phyloP scores from a whole-genome alignment of 2,329 filamentous ascomycete genomes.

The Fusarium camptoceras region DNA sequence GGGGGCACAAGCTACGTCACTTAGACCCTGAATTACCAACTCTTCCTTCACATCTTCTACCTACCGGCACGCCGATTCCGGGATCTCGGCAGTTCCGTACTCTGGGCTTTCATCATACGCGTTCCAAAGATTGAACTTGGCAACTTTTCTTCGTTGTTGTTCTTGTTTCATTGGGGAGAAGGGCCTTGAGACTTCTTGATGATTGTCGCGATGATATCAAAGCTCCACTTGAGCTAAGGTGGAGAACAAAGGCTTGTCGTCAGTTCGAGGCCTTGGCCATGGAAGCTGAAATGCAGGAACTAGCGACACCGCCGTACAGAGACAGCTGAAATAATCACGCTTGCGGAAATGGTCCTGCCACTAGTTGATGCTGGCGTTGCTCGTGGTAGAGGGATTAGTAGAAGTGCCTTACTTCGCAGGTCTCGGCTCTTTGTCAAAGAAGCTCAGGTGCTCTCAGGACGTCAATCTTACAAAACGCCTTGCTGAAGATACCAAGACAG shows the following conservation, averaged over 20 bases:
- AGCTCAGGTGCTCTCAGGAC: conserved; percentile 16
- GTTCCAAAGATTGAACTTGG: conserved; percentile 9
- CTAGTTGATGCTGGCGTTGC: neutral
- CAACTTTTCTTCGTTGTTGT: neutral
- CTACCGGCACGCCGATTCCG: neutral
- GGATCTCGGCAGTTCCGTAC: conserved; percentile 5
- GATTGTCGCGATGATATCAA: conserved; percentile 6
- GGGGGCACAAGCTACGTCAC: conserved; percentile 43
- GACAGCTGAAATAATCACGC: conserved; percentile 25
- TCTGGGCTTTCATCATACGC: conserved; percentile 21
- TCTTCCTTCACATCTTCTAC: neutral
- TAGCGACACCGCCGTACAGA: conserved; percentile 26
- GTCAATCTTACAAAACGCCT: neutral
- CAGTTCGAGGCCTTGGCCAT: neutral
- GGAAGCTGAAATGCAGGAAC: conserved; percentile 15
- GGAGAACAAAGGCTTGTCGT: conserved; percentile 4
- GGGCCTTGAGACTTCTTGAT: neutral
- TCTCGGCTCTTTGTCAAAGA: neutral
- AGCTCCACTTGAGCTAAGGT: conserved; percentile 14
- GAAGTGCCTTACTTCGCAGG: conserved; percentile 1
- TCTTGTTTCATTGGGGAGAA: neutral
- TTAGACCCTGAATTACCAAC: conserved; percentile 34
- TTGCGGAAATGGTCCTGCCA: neutral
- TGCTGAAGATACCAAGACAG: neutral
- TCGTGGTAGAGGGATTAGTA: conserved; percentile 6